phyloP scores from a whole-genome alignment of 2,329 filamentous ascomycete genomes.

The Incumbomyces lentus region DNA sequence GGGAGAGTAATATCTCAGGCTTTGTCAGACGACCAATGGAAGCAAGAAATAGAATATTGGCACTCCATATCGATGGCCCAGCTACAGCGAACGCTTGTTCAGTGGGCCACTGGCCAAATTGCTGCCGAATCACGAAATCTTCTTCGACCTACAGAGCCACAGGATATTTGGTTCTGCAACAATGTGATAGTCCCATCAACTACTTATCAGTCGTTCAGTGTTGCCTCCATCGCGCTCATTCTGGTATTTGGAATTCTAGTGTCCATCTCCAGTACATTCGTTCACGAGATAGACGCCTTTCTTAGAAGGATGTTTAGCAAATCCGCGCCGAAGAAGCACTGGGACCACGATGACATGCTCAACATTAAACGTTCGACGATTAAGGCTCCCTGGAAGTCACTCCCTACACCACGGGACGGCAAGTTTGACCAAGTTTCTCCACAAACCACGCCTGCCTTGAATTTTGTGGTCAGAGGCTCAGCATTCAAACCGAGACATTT shows the following conservation, averaged over 20 bases:
- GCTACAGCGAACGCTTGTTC: constrained; percentile 10
- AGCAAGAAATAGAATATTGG: constrained; percentile 12
- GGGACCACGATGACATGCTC: constrained; percentile 11
- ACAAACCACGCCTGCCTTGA: background rate
- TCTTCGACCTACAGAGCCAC: constrained; percentile 3
- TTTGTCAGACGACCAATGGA: constrained; percentile 15
- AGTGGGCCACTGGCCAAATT: constrained; percentile 13
- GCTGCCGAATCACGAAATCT: constrained; percentile 9
- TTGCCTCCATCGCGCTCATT: constrained; percentile 12
- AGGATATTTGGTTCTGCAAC: constrained; percentile 15
- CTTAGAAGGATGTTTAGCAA: constrained; percentile 4
- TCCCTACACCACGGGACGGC: background rate
- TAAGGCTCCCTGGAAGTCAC: background rate
- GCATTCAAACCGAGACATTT: no score
- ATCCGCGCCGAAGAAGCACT: background rate
- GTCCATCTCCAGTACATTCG: constrained; percentile 7
- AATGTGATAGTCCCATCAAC: constrained; percentile 11
- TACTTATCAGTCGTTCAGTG: constrained; percentile 13
- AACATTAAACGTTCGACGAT: background rate
- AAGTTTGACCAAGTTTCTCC: background rate
- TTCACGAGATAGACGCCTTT: constrained; percentile 4
- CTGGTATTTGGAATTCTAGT: constrained; percentile 10
- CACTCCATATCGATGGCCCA: constrained; percentile 15
- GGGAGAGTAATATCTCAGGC: constrained; percentile 8
- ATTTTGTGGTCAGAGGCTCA: no score